A percentile compares a stretch with the other conserved stretches of the same genome.
Evolutionary conservation across 768 basidiomycete species (phyloP).

Genomic region (Agrocybe pediades): DNA sequence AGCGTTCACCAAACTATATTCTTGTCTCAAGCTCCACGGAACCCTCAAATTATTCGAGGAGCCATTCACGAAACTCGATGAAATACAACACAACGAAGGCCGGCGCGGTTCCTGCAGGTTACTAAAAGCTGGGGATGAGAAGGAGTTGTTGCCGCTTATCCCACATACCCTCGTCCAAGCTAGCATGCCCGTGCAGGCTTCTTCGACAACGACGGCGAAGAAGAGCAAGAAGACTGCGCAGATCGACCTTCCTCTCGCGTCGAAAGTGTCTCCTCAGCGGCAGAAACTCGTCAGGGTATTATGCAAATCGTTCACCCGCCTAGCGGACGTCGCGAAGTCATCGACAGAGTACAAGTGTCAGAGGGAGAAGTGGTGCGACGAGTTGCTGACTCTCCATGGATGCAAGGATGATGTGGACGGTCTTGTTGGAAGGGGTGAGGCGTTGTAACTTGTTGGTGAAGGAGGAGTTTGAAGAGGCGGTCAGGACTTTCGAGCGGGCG

Average conservation of each 20-base stretch:
- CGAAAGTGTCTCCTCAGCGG: conserved; percentile 57
- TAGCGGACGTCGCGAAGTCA: conserved; percentile 34
- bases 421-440: conserved; percentile 74
- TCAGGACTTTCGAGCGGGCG: no score
- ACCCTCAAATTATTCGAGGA: conserved; percentile 78
- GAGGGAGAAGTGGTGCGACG: conserved; percentile 69
- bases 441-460: conserved; percentile 59
- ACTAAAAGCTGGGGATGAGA: conserved; percentile 45
- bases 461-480: no score
- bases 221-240: conserved; percentile 27
- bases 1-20: conserved; percentile 60
- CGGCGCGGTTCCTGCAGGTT: conserved; percentile 71
- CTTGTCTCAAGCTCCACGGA: conserved; percentile 77
- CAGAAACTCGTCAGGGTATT: conserved; percentile 62
- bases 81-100: conserved; percentile 61
- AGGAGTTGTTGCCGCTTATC: conserved; percentile 36
- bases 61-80: conserved; percentile 66
- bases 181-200: conserved; percentile 4
- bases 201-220: conserved; percentile 13
- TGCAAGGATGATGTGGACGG: conserved; percentile 75
- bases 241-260: conserved; percentile 54
- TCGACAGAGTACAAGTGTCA: conserved; percentile 46
- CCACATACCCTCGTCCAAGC: conserved; percentile 27
- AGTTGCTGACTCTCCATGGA: conserved; percentile 67
- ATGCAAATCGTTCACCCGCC: conserved; percentile 76